Conservation (phyloP, 257 asterid species). For the Solanum sejunctum region DNA sequence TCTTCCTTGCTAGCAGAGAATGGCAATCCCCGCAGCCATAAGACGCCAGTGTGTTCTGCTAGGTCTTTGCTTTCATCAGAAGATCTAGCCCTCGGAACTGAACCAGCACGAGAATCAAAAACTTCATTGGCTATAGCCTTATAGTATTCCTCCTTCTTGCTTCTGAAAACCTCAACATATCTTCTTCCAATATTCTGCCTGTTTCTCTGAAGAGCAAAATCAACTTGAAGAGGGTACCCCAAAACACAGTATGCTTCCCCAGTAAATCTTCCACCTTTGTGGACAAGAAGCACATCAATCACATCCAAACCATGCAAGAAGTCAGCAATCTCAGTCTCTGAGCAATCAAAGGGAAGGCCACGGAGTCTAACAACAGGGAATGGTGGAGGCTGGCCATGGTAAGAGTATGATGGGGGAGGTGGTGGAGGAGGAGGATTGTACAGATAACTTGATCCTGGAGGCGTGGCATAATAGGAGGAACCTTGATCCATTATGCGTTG, state of each 20-base stretch:
- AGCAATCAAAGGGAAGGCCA: slow-evolving; percentile 91
- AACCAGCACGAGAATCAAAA: slow-evolving; percentile 53
- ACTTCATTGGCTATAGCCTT: slow-evolving; percentile 82
- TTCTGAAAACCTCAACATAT: slow-evolving; percentile 86
- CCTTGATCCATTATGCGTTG: slow-evolving; percentile 82
- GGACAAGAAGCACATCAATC: slow-evolving; percentile 73
- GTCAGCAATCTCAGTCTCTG: slow-evolving; percentile 71
- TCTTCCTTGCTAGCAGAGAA: slow-evolving; percentile 68
- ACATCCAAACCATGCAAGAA: slow-evolving; percentile 79
- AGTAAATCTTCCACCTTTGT: slow-evolving; percentile 60
- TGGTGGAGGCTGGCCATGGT: slow-evolving; percentile 55
- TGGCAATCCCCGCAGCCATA: slow-evolving; percentile 90
- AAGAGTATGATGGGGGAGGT: slow-evolving; percentile 48
- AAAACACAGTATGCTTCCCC: slow-evolving; percentile 85
- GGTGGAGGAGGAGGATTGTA: slow-evolving; percentile 70
- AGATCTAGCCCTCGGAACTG: slow-evolving; percentile 71
- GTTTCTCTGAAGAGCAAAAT: slow-evolving; percentile 81
- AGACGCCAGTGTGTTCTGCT: slow-evolving; percentile 72
- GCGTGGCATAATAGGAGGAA: slow-evolving; percentile 47
- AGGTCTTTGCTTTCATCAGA: slow-evolving; percentile 57
- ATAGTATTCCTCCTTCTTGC: slow-evolving; percentile 82
- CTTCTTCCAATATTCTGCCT: slow-evolving; percentile 85
- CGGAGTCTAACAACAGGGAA: slow-evolving; percentile 94
- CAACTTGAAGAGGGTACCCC: slow-evolving; percentile 83
- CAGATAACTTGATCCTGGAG: slow-evolving; percentile 57